A percentile compares a stretch with the other conserved stretches of the same genome.
Conservation (phyloP, 2,329 filamentous ascomycete species). For the Orbilia quercus region DNA sequence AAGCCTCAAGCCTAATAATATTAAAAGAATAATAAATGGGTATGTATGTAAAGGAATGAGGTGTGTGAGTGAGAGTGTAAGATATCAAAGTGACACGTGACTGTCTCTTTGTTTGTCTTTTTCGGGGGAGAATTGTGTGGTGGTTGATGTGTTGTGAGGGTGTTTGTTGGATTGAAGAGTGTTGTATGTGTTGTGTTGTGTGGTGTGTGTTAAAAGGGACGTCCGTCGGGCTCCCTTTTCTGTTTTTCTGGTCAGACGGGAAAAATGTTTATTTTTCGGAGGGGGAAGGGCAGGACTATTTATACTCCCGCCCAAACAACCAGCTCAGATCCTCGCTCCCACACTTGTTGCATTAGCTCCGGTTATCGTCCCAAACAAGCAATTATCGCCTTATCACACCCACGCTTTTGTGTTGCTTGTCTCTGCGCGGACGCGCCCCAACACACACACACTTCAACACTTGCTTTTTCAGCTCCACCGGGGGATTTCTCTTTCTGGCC, state of each 20-base stretch:
- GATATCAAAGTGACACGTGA: conserved; percentile 1
- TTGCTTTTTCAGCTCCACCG: conserved; percentile 50
- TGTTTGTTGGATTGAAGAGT: conserved; percentile 8
- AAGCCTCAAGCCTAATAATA: conserved; percentile 21
- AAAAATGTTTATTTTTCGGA: conserved; percentile 54
- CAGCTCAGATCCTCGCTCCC: conserved; percentile 45
- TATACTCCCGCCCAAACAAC: conserved; percentile 49
- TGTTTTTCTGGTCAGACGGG: conserved; percentile 46
- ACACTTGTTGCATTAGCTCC: conserved; percentile 41
- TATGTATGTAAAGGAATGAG: background rate
- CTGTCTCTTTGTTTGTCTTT: background rate
- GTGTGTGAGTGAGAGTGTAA: background rate
- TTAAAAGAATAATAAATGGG: conserved; percentile 5
- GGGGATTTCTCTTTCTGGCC: conserved; percentile 24
- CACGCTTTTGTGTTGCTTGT: background rate
- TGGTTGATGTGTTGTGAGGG: conserved; percentile 28
- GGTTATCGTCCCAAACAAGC: conserved; percentile 27
- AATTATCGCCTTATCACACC: conserved; percentile 27
- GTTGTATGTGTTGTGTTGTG: conserved; percentile 35
- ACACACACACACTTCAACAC: too few relatives aligned
- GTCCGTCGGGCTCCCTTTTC: conserved; percentile 16
- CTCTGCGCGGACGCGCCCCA: conserved; percentile 28
- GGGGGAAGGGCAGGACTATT: conserved; percentile 53
- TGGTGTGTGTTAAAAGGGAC: conserved; percentile 23
- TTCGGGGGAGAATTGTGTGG: conserved; percentile 3